Conservation (phyloP, 805 yeast species). For the Sporopachydermia quercuum region DNA sequence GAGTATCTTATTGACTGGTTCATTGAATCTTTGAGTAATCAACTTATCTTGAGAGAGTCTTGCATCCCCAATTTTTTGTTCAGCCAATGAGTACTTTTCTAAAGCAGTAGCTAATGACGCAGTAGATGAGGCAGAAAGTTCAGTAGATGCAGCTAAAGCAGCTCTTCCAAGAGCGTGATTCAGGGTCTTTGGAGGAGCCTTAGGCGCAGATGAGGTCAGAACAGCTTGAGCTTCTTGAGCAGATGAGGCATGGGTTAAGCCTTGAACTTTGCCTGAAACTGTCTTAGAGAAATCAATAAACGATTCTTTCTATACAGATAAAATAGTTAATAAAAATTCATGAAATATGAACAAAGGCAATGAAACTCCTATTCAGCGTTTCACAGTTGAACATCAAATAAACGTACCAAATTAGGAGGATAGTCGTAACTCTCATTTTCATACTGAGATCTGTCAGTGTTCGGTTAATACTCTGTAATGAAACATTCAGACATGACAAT, state of each 20-base stretch:
- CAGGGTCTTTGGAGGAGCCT: slow-evolving; percentile 61
- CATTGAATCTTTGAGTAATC: slow-evolving; percentile 55
- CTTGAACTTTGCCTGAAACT: slow-evolving; percentile 47
- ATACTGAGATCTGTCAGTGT: slow-evolving; percentile 32
- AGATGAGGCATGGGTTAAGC: slow-evolving; percentile 54
- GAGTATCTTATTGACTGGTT: slow-evolving; percentile 46
- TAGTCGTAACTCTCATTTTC: slow-evolving; percentile 74
- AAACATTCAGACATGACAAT: too few species aligned
- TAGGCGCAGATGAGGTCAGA: slow-evolving; percentile 22
- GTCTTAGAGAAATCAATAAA: slow-evolving; percentile 49
- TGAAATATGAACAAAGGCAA: background rate
- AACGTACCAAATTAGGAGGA: slow-evolving; percentile 42
- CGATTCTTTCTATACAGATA: slow-evolving; percentile 17
- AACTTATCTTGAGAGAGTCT: slow-evolving; percentile 70
- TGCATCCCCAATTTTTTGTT: slow-evolving; percentile 68
- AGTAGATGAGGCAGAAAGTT: slow-evolving; percentile 19
- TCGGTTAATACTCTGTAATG: too few species aligned
- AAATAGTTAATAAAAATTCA: background rate
- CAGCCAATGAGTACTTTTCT: slow-evolving; percentile 50
- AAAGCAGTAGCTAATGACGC: slow-evolving; percentile 43
- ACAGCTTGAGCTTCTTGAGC: slow-evolving; percentile 79
- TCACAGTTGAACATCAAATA: background rate
- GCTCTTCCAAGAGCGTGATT: slow-evolving; percentile 74
- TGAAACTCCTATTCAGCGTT: background rate
- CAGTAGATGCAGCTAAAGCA: slow-evolving; percentile 31